A percentile compares a stretch with the other conserved stretches of the same genome.
Evolutionary conservation across 2,329 filamentous ascomycete species (phyloP).

Genomic region (Ophiocordyceps polyrhachis-furcata): DNA sequence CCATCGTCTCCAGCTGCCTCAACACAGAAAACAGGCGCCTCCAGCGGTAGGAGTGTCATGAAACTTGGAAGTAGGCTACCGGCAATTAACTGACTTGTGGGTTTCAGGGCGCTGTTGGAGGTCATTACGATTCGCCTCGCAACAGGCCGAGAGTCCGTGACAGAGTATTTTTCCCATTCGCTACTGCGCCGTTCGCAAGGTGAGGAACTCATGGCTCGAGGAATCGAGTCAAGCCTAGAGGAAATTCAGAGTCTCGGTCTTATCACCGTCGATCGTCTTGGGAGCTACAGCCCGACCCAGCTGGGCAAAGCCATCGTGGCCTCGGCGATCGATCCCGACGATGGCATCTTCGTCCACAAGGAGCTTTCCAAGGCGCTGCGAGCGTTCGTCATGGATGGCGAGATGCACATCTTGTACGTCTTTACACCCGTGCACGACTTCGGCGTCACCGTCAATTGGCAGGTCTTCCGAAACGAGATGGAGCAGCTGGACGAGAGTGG

Average conservation of each 20-base stretch:
- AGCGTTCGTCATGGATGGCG: constrained; percentile 63
- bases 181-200: constrained; percentile 41
- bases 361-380: constrained; percentile 49
- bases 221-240: constrained; percentile 38
- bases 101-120: constrained; percentile 46
- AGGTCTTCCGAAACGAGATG: constrained; percentile 51
- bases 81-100: neutral
- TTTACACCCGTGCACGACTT: constrained; percentile 53
- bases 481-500: constrained; percentile 53
- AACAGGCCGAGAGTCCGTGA: constrained; percentile 42
- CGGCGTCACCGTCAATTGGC: constrained; percentile 46
- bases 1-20: constrained; percentile 49
- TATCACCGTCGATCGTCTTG: constrained; percentile 28
- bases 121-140: constrained; percentile 50
- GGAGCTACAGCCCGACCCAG: constrained; percentile 39
- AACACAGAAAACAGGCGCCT: constrained; percentile 48
- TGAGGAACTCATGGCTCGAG: constrained; percentile 25
- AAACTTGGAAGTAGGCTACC: neutral
- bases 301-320: constrained; percentile 54
- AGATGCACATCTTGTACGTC: constrained; percentile 62
- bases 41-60: constrained; percentile 29
- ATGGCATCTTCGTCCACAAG: constrained; percentile 53
- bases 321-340: constrained; percentile 54
- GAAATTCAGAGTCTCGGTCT: constrained; percentile 38
- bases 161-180: constrained; percentile 51